A percentile compares a stretch with the other conserved stretches of the same genome.
Evolutionary conservation across 2,329 filamentous ascomycete genomes (phyloP).

Genomic region (Paraphaeosphaeria sporulosa): DNA sequence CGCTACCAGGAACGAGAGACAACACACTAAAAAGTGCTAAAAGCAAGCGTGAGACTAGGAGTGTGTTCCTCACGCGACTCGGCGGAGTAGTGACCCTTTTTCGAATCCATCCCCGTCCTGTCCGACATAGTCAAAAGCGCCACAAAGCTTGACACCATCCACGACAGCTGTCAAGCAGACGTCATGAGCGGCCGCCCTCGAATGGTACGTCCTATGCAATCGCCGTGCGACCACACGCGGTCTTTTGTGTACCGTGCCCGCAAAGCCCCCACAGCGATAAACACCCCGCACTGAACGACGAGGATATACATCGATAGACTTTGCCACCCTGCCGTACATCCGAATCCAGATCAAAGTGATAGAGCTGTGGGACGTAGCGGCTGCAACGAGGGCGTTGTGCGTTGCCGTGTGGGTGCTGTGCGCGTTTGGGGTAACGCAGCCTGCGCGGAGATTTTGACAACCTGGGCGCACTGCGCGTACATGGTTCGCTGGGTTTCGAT

Average conservation of each 20-base stretch:
- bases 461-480: constrained; percentile 27
- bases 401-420: not conserved
- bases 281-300: not conserved
- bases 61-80: not conserved
- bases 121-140: constrained; percentile 33
- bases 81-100: not conserved
- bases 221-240: not conserved
- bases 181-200: not conserved
- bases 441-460: constrained; percentile 36
- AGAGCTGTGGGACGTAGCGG: constrained; percentile 6
- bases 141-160: constrained; percentile 44
- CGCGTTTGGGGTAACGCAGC: not conserved
- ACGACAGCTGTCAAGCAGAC: constrained; percentile 31
- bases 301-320: not conserved
- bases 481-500: not conserved
- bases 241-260: not conserved
- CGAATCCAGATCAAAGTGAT: constrained; percentile 1
- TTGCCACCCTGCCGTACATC: not conserved
- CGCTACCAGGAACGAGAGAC: constrained; percentile 2
- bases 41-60: not conserved
- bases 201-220: not conserved
- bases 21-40: not conserved
- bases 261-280: not conserved
- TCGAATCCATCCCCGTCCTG: constrained; percentile 13
- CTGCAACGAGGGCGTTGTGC: not conserved